phyloP scores from a whole-genome alignment of 1,284 basidiomycete genomes.

The Hypsizygus ulmarius region DNA sequence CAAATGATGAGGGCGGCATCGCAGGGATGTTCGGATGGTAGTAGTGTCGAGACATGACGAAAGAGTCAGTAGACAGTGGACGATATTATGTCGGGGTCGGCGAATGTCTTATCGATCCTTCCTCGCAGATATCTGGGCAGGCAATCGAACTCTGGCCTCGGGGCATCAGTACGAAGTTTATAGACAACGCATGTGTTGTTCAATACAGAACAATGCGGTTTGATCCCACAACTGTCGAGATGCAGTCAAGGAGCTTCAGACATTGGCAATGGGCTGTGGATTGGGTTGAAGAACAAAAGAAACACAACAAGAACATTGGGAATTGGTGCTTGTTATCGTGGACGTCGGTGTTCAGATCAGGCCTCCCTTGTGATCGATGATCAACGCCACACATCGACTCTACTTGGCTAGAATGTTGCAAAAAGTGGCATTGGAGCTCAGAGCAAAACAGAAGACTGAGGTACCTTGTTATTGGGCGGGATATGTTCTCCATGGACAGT shows the following conservation, averaged over 20 bases:
- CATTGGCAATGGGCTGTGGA: neutral
- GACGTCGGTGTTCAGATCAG: neutral
- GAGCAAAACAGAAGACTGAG: neutral
- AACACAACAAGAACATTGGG: neutral
- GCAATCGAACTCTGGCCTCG: neutral
- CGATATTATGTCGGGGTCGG: neutral
- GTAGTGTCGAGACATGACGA: neutral
- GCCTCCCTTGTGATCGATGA: too few species aligned
- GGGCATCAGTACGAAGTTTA: slow-evolving; percentile 7
- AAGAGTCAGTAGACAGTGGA: slow-evolving; percentile 1
- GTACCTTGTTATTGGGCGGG: slow-evolving; percentile 6
- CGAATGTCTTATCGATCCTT: slow-evolving; percentile 8
- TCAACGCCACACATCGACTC: neutral
- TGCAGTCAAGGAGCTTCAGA: slow-evolving; percentile 1
- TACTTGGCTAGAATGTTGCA: neutral
- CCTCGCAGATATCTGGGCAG: neutral
- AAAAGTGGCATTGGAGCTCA: neutral
- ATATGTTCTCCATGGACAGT: slow-evolving; percentile 1
- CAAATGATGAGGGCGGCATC: too few species aligned
- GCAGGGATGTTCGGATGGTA: neutral
- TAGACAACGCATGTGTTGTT: neutral
- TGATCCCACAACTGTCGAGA: neutral
- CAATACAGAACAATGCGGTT: slow-evolving; percentile 6
- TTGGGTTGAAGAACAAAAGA: neutral
- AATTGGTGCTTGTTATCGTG: neutral